Evolutionary conservation across 495 filamentous ascomycete species (phyloP).

Genomic region (Platismatia glauca): DNA sequence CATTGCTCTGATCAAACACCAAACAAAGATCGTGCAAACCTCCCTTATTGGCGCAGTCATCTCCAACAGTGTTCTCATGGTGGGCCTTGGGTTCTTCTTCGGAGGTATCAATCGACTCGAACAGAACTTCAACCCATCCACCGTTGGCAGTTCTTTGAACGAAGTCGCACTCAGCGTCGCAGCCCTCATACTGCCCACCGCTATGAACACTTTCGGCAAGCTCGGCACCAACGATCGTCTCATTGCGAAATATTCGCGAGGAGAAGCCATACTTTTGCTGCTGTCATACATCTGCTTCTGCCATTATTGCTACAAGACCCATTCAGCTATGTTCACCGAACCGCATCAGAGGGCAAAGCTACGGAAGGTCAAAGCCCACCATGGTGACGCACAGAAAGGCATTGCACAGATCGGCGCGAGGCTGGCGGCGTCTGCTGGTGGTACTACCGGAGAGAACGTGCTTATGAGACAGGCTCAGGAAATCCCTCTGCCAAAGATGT

Average conservation of each 20-base stretch:
- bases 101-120: constrained; percentile 16
- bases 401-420: not conserved
- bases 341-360: not conserved
- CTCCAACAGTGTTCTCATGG: constrained; percentile 19
- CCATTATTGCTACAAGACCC: not conserved
- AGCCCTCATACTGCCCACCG: constrained; percentile 4
- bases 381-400: not conserved
- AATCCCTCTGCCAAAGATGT: not conserved
- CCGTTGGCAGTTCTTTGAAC: constrained; percentile 1
- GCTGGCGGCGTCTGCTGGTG: not conserved
- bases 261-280: constrained; percentile 3
- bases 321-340: not conserved
- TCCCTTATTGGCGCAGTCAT: constrained; percentile 18
- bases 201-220: not conserved
- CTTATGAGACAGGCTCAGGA: not conserved
- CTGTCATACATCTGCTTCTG: not conserved
- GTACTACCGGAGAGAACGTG: not conserved
- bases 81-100: constrained; percentile 20
- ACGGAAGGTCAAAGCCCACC: not conserved
- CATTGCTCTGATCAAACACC: constrained; percentile 16
- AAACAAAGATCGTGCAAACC: constrained; percentile 16
- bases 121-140: constrained; percentile 15
- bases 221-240: not conserved
- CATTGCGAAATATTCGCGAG: not conserved
- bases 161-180: constrained; percentile 3